Conservation (phyloP, 805 yeast species). For the Candida pseudofarinosa region DNA sequence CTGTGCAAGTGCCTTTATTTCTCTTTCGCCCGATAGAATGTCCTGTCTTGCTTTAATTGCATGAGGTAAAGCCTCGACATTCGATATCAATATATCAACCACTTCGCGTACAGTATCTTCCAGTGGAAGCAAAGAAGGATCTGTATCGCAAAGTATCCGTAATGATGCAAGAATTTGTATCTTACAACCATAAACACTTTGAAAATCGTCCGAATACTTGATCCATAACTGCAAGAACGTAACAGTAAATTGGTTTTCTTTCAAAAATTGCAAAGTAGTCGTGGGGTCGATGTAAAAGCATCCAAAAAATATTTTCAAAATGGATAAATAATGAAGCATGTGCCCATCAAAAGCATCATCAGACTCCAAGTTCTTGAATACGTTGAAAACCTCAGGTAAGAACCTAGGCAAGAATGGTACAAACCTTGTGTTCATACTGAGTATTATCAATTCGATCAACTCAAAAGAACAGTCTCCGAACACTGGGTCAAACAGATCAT, state of each 20-base stretch:
- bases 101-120: slow-evolving; percentile 35
- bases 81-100: slow-evolving; percentile 36
- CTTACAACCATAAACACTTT: slow-evolving; percentile 54
- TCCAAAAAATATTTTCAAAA: slow-evolving; percentile 42
- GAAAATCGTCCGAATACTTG: slow-evolving; percentile 41
- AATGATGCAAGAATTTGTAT: slow-evolving; percentile 47
- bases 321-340: slow-evolving; percentile 40
- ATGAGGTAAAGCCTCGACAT: slow-evolving; percentile 42
- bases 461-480: slow-evolving; percentile 39
- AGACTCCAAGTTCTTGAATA: slow-evolving; percentile 30
- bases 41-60: slow-evolving; percentile 47
- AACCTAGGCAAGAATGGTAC: slow-evolving; percentile 29
- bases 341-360: slow-evolving; percentile 41
- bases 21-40: slow-evolving; percentile 37
- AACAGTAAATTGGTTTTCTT: slow-evolving; percentile 33
- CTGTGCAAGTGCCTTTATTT: slow-evolving; percentile 22
- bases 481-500: slow-evolving; percentile 35
- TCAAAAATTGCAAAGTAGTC: slow-evolving; percentile 31
- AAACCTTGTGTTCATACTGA: slow-evolving; percentile 27
- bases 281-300: slow-evolving; percentile 36
- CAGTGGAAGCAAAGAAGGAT: slow-evolving; percentile 20
- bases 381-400: slow-evolving; percentile 32
- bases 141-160: slow-evolving; percentile 32
- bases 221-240: slow-evolving; percentile 47
- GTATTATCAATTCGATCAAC: slow-evolving; percentile 30